A percentile compares a stretch with the other conserved stretches of the same genome.
phyloP scores from a whole-genome alignment of 2,329 filamentous ascomycete genomes.

The Beauveria sp. region DNA sequence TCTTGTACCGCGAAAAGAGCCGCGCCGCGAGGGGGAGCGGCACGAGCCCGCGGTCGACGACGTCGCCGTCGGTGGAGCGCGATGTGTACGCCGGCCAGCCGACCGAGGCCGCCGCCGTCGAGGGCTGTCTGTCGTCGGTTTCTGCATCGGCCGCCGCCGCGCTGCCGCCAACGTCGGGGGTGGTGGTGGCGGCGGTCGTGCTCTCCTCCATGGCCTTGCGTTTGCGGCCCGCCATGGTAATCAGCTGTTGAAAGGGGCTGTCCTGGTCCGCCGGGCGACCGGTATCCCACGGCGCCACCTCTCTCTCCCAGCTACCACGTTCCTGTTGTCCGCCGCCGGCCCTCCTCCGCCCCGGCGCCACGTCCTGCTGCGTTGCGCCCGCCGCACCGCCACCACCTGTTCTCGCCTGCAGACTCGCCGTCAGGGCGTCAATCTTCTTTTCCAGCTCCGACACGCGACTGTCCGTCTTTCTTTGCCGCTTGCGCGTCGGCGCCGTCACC shows the following conservation, averaged over 20 bases:
- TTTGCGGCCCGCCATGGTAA: constrained; percentile 21
- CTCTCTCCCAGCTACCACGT: constrained; percentile 1
- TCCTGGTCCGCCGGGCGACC: constrained; percentile 1
- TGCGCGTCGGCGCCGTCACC: constrained; percentile 65
- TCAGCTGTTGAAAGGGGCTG: constrained; percentile 8
- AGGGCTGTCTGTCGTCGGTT: constrained; percentile 2
- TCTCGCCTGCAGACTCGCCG: constrained; percentile 63
- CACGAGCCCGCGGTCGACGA: constrained; percentile 53
- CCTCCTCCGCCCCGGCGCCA: background rate
- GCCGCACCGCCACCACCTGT: constrained; percentile 11
- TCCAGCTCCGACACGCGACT: constrained; percentile 83
- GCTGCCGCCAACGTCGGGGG: too few relatives aligned
- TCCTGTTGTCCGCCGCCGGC: background rate
- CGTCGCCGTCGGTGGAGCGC: constrained; percentile 32
- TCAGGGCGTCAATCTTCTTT: constrained; percentile 85
- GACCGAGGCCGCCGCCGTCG: constrained; percentile 7
- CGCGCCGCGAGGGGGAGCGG: constrained; percentile 45
- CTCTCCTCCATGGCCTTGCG: constrained; percentile 18
- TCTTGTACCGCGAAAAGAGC: constrained; percentile 51
- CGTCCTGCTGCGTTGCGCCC: background rate
- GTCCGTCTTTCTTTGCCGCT: constrained; percentile 87
- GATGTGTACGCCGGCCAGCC: constrained; percentile 16
- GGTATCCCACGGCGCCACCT: constrained; percentile 1
- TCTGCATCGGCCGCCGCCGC: background rate
- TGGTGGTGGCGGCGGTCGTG: background rate